phyloP scores from a whole-genome alignment of 2,329 filamentous ascomycete species.

The Aspergillus carbonarius region DNA sequence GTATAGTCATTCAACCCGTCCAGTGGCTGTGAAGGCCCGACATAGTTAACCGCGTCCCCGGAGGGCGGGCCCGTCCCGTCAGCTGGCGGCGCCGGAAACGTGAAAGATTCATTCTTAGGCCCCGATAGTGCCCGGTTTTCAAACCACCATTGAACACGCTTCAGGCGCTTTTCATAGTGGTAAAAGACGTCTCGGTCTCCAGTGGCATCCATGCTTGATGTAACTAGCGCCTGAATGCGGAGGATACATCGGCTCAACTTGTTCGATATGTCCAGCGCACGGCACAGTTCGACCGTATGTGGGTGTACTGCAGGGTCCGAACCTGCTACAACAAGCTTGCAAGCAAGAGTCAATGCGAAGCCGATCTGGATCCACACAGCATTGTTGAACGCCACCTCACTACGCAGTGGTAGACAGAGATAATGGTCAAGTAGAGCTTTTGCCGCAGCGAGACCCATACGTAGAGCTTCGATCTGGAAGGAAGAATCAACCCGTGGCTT shows the following conservation, averaged over 20 bases:
- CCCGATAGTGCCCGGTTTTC: not conserved
- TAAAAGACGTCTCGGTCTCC: slow-evolving; percentile 12
- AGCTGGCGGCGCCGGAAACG: not conserved
- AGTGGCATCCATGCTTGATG: not conserved
- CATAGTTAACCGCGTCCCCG: not conserved
- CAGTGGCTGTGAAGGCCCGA: not conserved
- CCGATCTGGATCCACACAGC: slow-evolving; percentile 43
- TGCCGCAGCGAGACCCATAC: slow-evolving; percentile 13
- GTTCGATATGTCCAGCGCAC: slow-evolving; percentile 8
- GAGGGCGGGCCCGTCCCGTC: not conserved
- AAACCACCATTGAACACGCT: slow-evolving; percentile 9
- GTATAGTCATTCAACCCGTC: not conserved
- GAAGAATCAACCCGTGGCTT: not conserved
- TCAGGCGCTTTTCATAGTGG: slow-evolving; percentile 7
- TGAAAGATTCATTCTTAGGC: not conserved
- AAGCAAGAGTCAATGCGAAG: slow-evolving; percentile 23
- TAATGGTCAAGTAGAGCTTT: slow-evolving; percentile 20
- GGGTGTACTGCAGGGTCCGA: slow-evolving; percentile 5
- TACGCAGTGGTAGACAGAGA: slow-evolving; percentile 34
- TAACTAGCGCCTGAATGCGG: slow-evolving; percentile 12
- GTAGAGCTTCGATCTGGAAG: slow-evolving; percentile 13
- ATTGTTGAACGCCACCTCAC: slow-evolving; percentile 40
- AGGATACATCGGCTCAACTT: slow-evolving; percentile 7
- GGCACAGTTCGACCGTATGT: slow-evolving; percentile 1
- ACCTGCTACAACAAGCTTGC: slow-evolving; percentile 12